Evolutionary conservation across 768 basidiomycete species (phyloP).

Genomic region (Dendrothele bispora): DNA sequence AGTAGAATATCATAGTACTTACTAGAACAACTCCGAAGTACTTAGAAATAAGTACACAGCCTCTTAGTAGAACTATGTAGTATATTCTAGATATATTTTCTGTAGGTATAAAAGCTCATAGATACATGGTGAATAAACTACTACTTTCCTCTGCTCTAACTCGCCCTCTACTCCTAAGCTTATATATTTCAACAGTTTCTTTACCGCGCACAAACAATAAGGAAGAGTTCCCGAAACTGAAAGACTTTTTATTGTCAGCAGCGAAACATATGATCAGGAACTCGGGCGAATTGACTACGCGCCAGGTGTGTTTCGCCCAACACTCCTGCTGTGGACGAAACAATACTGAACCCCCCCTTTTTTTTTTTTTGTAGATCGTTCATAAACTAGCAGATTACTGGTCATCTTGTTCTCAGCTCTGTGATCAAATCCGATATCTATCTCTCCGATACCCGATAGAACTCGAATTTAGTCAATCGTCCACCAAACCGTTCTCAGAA

Average conservation of each 20-base stretch:
- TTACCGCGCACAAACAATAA: slow-evolving; percentile 43
- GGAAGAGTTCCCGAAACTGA: slow-evolving; percentile 65
- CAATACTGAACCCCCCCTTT: slow-evolving; percentile 3
- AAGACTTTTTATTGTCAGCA: slow-evolving; percentile 47
- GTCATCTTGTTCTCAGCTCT: slow-evolving; percentile 69
- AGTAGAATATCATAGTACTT: too few relatives aligned
- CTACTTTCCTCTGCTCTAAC: too few relatives aligned
- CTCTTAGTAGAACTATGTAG: too few relatives aligned
- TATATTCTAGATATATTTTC: too few relatives aligned
- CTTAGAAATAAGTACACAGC: too few relatives aligned
- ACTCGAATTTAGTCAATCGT: slow-evolving; percentile 31
- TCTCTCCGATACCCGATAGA: slow-evolving; percentile 67
- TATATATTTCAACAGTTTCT: too few relatives aligned
- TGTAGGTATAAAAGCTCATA: too few relatives aligned
- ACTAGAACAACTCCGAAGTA: too few relatives aligned
- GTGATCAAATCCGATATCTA: slow-evolving; percentile 64
- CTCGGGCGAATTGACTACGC: slow-evolving; percentile 38
- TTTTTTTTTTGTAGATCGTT: slow-evolving; percentile 51
- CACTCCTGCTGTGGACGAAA: background rate
- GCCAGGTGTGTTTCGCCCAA: slow-evolving; percentile 46
- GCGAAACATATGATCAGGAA: slow-evolving; percentile 45
- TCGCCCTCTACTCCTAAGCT: too few relatives aligned
- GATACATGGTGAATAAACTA: too few relatives aligned
- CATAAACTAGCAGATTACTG: slow-evolving; percentile 67
- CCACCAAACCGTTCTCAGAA: slow-evolving; percentile 31